phyloP scores from a whole-genome alignment of 2,329 filamentous ascomycete genomes.

The Ceratocystis huliohia region DNA sequence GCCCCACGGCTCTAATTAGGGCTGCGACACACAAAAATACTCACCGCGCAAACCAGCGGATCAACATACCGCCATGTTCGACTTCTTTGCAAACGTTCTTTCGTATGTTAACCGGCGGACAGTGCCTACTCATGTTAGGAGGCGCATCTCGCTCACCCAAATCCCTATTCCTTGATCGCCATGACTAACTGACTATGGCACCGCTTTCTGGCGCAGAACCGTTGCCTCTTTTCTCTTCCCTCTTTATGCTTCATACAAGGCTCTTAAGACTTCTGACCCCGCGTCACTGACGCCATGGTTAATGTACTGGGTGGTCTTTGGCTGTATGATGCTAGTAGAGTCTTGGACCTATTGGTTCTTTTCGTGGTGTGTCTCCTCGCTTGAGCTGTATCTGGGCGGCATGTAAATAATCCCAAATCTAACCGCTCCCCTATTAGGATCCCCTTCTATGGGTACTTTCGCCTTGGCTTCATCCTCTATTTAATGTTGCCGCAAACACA shows the following conservation, averaged over 20 bases:
- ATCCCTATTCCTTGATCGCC: not conserved
- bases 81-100: conserved; percentile 62
- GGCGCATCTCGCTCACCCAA: conserved; percentile 15
- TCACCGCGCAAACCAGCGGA: not conserved
- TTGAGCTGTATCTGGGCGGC: not conserved
- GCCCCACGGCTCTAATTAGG: not conserved
- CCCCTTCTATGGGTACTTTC: conserved; percentile 87
- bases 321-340: conserved; percentile 67
- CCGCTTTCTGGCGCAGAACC: conserved; percentile 44
- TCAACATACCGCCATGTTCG: conserved; percentile 48
- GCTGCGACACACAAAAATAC: conserved; percentile 7
- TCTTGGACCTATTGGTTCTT: conserved; percentile 81
- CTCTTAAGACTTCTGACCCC: conserved; percentile 81
- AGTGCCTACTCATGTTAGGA: not conserved
- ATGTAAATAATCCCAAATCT: not conserved
- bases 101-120: conserved; percentile 45
- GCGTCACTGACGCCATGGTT: conserved; percentile 90
- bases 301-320: conserved; percentile 96
- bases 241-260: conserved; percentile 95
- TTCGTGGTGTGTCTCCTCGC: conserved; percentile 45
- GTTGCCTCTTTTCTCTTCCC: conserved; percentile 84
- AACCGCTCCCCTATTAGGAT: conserved; percentile 40
- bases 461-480: conserved; percentile 77
- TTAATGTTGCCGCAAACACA: conserved; percentile 97
- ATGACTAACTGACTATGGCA: not conserved